Evolutionary conservation across 768 basidiomycete genomes (phyloP).

Genomic region (Chalciporus pseudorubinellus): DNA sequence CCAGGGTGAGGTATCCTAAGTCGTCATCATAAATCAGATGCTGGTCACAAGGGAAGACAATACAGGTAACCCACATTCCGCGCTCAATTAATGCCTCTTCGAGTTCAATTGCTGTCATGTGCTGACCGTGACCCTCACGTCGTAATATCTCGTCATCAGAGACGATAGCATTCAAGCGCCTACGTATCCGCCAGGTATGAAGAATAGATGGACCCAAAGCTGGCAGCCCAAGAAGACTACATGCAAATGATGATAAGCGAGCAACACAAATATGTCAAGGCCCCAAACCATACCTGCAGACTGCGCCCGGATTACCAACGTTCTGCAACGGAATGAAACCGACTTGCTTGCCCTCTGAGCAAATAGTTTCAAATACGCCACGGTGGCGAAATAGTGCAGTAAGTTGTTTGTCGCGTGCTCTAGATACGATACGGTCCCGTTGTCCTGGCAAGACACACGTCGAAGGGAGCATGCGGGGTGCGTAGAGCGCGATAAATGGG

Average conservation of each 20-base stretch:
- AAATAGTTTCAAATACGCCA: conserved; percentile 34
- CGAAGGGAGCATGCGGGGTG: conserved; percentile 81
- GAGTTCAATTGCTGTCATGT: conserved; percentile 54
- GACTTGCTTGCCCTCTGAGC: conserved; percentile 33
- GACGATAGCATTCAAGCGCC: conserved; percentile 40
- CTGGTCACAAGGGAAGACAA: no score
- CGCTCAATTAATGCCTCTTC: conserved; percentile 70
- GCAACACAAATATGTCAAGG: not conserved
- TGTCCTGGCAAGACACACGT: conserved; percentile 85
- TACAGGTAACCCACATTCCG: conserved; percentile 63
- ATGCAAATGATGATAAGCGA: conserved; percentile 20
- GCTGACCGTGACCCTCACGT: conserved; percentile 43
- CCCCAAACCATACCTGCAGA: conserved; percentile 56
- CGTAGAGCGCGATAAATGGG: conserved; percentile 81
- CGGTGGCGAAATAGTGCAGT: conserved; percentile 38
- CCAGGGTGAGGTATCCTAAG: conserved; percentile 37
- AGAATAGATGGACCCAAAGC: conserved; percentile 38
- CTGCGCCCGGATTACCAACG: conserved; percentile 31
- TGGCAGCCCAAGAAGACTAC: conserved; percentile 39
- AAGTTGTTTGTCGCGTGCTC: conserved; percentile 48
- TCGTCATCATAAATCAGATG: conserved; percentile 22
- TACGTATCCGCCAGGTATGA: conserved; percentile 35
- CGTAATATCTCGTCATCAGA: conserved; percentile 64
- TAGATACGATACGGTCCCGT: conserved; percentile 57
- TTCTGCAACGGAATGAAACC: conserved; percentile 22